Percentiles rank a stretch among this genome's conserved stretches.
phyloP scores from a whole-genome alignment of 192 early-diverging fungal genomes.

The Entomortierella parvispora region DNA sequence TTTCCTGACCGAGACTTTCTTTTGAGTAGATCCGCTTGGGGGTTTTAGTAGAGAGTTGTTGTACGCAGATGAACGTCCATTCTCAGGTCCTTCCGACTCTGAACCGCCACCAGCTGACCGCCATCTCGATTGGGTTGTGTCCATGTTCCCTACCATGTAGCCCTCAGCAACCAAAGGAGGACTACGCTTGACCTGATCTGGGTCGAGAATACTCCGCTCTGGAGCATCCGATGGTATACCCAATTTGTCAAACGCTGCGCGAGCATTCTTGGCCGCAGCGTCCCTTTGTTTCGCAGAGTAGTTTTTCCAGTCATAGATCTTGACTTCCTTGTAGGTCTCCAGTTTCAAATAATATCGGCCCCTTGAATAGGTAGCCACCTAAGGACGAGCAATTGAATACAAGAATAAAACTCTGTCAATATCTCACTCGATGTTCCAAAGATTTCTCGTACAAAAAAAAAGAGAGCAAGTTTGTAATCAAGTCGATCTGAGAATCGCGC shows the following conservation, averaged over 20 bases:
- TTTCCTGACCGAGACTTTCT: slow-evolving; percentile 31
- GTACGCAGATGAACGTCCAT: slow-evolving; percentile 15
- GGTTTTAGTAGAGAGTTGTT: slow-evolving; percentile 13
- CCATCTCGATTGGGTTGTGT: slow-evolving; percentile 21
- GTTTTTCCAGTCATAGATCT: slow-evolving; percentile 62
- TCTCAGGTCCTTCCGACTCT: slow-evolving; percentile 45
- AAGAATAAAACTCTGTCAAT: background rate
- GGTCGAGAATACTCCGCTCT: slow-evolving; percentile 51
- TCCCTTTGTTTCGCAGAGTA: slow-evolving; percentile 54
- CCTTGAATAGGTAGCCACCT: slow-evolving; percentile 28
- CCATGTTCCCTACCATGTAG: slow-evolving; percentile 17
- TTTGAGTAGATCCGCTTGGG: slow-evolving; percentile 10
- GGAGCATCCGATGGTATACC: slow-evolving; percentile 57
- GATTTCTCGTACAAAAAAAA: background rate
- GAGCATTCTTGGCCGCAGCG: slow-evolving; percentile 54
- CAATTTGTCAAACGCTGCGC: slow-evolving; percentile 61
- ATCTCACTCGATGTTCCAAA: background rate
- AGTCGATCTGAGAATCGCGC: background rate
- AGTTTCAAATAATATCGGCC: slow-evolving; percentile 57
- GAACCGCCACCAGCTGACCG: slow-evolving; percentile 40
- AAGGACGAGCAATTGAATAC: background rate
- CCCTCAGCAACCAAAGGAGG: slow-evolving; percentile 41
- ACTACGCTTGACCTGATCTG: slow-evolving; percentile 30
- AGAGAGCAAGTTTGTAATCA: background rate
- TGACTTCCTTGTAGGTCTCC: slow-evolving; percentile 59